Evolutionary conservation across 352 stramenopile species (phyloP), one percentile per base, ranked within the genome.

Genomic region (Globisporangium cylindrosporum): DNA sequence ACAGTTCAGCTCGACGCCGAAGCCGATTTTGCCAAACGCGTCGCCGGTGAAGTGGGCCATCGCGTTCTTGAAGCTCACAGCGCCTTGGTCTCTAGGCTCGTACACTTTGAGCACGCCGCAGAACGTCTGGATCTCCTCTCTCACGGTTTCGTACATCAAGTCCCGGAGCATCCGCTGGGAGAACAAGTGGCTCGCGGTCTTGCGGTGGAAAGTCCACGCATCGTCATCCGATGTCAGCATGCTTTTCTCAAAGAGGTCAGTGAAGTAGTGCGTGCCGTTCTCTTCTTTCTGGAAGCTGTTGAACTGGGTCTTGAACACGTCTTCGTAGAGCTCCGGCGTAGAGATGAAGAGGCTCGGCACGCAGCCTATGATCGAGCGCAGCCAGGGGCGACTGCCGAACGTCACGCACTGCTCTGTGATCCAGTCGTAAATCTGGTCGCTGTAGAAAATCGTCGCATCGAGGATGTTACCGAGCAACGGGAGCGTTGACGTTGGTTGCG

Each of bases 21-120:
- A 92, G 32, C 78, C 82, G 55, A 92, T 88, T 46, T 87, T 82
- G 20, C 75, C 82, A 72, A 94, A 92, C 41, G 87, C 76, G 59
- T 94, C 86, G 68, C 88, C 82, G 10, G 86, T 90, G 64, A 90
- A 85, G 48, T 80, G 72, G 25, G 75, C 70, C 24, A 90, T 71
- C 4, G 89, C 71, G 9, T 64, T 70, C 57, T 86, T 83, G 63
- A 22, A 27, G 25, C 34, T 51, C 57, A 36, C 66, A 15, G 34
- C 5, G 2, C 12, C 36, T 43, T 43, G 22, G 4, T 34, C n/a
- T 36, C 34, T 36, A 3, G 59, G 18, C 25, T 55, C 7, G 59
- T 43, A 56, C 24, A 41, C 24, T 3, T 20, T 25, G 5, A 64
- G 25, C 2, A 18, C 15, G 1, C 18, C 4, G 9, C 46, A 51